phyloP scores from a whole-genome alignment of 1,284 basidiomycete genomes.

The Rhodofomes roseus region DNA sequence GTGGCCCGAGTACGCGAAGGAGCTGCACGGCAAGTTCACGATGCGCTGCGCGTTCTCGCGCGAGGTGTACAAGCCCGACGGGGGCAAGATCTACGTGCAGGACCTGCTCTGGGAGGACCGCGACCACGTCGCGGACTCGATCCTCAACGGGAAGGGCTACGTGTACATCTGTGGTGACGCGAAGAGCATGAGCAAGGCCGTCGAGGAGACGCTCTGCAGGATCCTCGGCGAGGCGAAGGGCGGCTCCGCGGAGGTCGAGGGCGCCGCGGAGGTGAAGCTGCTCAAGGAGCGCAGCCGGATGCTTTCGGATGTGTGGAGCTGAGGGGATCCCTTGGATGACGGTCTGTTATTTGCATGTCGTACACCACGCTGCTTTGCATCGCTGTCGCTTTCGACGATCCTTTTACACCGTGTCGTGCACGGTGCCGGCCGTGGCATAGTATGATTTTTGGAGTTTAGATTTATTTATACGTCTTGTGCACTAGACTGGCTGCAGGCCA shows the following conservation, averaged over 20 bases:
- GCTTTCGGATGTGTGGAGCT: conserved; percentile 75
- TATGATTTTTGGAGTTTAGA: not conserved
- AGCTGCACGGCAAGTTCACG: conserved; percentile 88
- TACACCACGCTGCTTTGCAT: not conserved
- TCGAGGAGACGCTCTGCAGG: conserved; percentile 82
- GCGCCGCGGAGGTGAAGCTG: conserved; percentile 86
- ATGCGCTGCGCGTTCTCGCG: conserved; percentile 90
- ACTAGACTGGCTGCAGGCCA: not conserved
- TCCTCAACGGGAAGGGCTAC: conserved; percentile 92
- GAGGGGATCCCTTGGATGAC: not conserved
- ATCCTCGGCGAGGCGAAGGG: conserved; percentile 95
- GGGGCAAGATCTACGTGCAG: conserved; percentile 97
- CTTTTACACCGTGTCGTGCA: no score
- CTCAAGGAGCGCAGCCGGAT: conserved; percentile 89
- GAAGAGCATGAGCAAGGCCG: conserved; percentile 92
- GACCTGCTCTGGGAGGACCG: conserved; percentile 89
- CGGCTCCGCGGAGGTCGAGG: conserved; percentile 81
- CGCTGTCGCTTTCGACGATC: not conserved
- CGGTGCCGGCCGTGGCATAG: not conserved
- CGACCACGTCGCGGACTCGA: conserved; percentile 80
- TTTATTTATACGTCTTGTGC: not conserved
- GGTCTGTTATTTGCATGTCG: not conserved
- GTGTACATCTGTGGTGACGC: conserved; percentile 97
- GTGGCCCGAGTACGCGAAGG: conserved; percentile 85
- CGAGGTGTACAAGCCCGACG: conserved; percentile 85